A percentile compares a stretch with the other conserved stretches of the same genome.
These are phyloP conservation scores for Botrytis paeoniae DNA, from an alignment of 2,329 filamentous ascomycete species.

Conservation along the genomic window DNA sequence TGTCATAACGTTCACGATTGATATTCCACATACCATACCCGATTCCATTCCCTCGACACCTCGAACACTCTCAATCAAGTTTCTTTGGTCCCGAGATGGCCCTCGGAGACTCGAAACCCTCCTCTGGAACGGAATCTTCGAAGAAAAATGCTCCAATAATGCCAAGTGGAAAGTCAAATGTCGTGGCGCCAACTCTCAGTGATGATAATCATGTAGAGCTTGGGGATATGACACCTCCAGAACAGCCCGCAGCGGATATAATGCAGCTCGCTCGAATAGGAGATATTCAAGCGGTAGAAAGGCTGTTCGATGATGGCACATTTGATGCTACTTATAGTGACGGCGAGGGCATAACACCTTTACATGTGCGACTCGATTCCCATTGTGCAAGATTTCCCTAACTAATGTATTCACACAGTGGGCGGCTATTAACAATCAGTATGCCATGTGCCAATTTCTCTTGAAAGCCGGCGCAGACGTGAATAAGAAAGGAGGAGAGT, in stretches of 20 bases:
- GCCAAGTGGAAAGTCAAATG: constrained; percentile 53
- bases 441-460: constrained; percentile 94
- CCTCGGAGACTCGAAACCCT: constrained; percentile 25
- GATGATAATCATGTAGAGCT: constrained; percentile 39
- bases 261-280: constrained; percentile 93
- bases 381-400: not conserved
- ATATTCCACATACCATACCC: not conserved
- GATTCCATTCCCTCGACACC: not conserved
- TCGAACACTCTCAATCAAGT: constrained; percentile 22
- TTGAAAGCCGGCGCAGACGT: constrained; percentile 76
- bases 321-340: constrained; percentile 81
- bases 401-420: constrained; percentile 57
- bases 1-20: constrained; percentile 8
- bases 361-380: constrained; percentile 66
- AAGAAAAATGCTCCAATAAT: constrained; percentile 45
- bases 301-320: constrained; percentile 79
- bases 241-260: constrained; percentile 56
- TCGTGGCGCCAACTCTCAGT: constrained; percentile 55
- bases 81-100: constrained; percentile 30
- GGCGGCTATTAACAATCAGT: constrained; percentile 99
- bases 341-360: constrained; percentile 88
- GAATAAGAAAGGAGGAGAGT: constrained; percentile 94
- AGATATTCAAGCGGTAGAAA: constrained; percentile 82
- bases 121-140: constrained; percentile 23
- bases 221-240: constrained; percentile 34